Base-by-base conservation (phyloP, 148 eudicot species). In the Rhododendron griersonianum region DNA sequence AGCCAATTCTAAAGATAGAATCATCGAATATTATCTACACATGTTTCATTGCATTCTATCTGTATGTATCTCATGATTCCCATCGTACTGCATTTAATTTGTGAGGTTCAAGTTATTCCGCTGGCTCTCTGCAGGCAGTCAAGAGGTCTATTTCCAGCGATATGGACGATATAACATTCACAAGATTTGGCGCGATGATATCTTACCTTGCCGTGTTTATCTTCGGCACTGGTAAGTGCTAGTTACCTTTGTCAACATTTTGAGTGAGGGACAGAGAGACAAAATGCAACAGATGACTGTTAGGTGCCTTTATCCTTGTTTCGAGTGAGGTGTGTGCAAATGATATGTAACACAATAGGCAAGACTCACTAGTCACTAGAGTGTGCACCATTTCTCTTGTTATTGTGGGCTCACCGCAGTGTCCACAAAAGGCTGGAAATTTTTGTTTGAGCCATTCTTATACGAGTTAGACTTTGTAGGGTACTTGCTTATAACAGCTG, bases 191-290 rank as follows among this genome's bases (percentile, higher is more conserved):
- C 88, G 93, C 73, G 95, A 97, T 84, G 98, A 97, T 84, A 89
- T 95, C 81, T 90, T 97, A 71, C 99, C 98, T 84, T 97, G 99
- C 76, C 96, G 99, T 81, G 87, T 90, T 76, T 97, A 95, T 90
- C 94, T 95, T 83, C 93, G 98, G 67, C 99, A 97, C 85, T 97
- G 99, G 99, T 97, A 81, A 88, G 91, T 88, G 57, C 35, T 59
- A 69, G 69, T 73, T 71, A 57, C 63, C n/a, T 79, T 81, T 16
- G 7, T 63, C 83, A 30, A 53, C 30, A 55, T 82, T 39, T 37
- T 23, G 16, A 41, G 65, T 13, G 7, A 71, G 19, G 21, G 19
- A 71, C 28, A 11, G 30, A 71, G 39, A 28, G 30, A 30, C 18
- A 30, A 71, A 71, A 71, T 71, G 18, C 41, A 30, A 33, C 75